Base-by-base conservation (phyloP, 768 basidiomycete genomes). In the Sarcodon aspratus region DNA sequence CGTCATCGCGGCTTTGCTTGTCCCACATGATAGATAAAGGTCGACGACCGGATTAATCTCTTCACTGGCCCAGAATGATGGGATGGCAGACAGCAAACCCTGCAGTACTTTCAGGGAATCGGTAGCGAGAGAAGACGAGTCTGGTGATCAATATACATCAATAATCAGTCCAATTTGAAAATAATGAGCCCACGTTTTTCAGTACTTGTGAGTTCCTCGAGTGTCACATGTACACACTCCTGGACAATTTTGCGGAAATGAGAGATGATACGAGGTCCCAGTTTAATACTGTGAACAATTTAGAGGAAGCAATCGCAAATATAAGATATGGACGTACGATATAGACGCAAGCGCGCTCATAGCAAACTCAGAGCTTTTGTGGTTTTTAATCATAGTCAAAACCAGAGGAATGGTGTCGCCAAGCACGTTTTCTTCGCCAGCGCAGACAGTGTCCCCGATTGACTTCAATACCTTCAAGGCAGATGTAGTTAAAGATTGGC, bases 231-330 rank as follows among this genome's bases (percentile, higher is more conserved):
- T 33, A 80, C 66, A 50, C 78, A 78, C 47, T 80, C 71, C 5
- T 77, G 64, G 12, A 86, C 74, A 43, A 94, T 76, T 11, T 79
- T 73, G 47, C 78, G 78, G 66, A 96, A 83, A 64, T 79, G 74
- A 5, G 95, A 91, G 45, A 99, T 91, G 45, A 92, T 72, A 0
- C 95, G 82, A 9, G 94, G 90, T 0, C 89, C 91, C 17, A 97
- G 75, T 43, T 82, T 80, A 15, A 71, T 61, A 15, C 91, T 95
- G 57, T 12, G 42, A 34, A 42, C 15, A 18, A 36, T 32, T 49
- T 31, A 50, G 35, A 33, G 36, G 48, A 35, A 50, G 47, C 60
- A 38, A 55, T 36, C 47, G 42, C 40, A 9, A 49, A 18, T 35
- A 43, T 12, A 21, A 17, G 18, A 12, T 38, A 12, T 21, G 11